These are phyloP conservation scores for Debaryomyces hansenii DNA, from an alignment of 805 yeast genomes.

Conservation along the genomic window DNA sequence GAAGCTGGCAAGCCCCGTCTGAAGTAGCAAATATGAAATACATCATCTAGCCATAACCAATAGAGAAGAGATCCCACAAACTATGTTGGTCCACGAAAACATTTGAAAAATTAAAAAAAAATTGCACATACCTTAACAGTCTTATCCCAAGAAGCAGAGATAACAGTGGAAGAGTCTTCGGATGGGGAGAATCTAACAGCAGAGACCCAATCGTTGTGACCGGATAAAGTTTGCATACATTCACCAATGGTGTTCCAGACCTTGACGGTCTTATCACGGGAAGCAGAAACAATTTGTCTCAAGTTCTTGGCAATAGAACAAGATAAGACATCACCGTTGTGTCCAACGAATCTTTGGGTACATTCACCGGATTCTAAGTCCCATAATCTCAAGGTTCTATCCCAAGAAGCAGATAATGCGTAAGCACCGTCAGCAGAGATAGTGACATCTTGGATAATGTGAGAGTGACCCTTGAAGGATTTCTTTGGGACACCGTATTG, in stretches of 20 bases:
- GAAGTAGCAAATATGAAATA: constrained; percentile 97
- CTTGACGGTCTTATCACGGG: constrained; percentile 98
- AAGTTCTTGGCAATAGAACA: constrained; percentile 95
- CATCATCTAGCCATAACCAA: constrained; percentile 59
- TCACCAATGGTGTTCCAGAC: constrained; percentile 99
- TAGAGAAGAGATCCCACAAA: constrained; percentile 2
- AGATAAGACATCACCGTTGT: constrained; percentile 95
- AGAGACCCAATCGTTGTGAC: constrained; percentile 99
- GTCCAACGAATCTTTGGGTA: constrained; percentile 95
- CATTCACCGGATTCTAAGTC: constrained; percentile 92
- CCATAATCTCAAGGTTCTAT: constrained; percentile 98
- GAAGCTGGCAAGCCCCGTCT: constrained; percentile 67
- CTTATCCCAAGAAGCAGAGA: constrained; percentile 99
- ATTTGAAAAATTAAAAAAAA: constrained; percentile 3
- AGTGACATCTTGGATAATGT: constrained; percentile 97
- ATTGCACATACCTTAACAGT: constrained; percentile 89
- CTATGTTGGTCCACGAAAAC: background rate
- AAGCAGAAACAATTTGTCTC: constrained; percentile 97
- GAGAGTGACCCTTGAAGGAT: constrained; percentile 97
- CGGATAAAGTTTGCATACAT: constrained; percentile 89
- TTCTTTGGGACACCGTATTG: constrained; percentile 98
- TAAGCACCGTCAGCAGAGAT: constrained; percentile 96
- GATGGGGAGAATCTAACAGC: constrained; percentile 97
- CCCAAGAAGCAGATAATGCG: constrained; percentile 99
- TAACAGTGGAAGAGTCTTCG: constrained; percentile 66